Evolutionary conservation across 208 protist genomes (phyloP).

Genomic region (Entamoeba nuttalli): DNA sequence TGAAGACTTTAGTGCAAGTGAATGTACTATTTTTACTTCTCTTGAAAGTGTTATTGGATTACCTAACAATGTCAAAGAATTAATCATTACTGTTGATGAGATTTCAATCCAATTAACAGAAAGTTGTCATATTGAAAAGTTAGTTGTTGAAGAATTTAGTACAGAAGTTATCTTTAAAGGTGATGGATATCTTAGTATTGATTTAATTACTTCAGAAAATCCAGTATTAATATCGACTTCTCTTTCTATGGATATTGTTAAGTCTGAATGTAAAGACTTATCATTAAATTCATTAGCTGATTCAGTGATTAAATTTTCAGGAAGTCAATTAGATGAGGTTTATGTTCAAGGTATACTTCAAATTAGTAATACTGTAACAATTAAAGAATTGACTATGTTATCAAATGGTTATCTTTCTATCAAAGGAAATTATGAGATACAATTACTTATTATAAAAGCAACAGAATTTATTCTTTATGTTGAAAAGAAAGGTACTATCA

Average conservation of each 20-base stretch:
- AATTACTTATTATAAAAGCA: background rate
- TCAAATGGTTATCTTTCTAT: background rate
- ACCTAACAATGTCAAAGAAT: background rate
- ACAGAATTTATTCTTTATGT: background rate
- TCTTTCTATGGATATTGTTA: background rate
- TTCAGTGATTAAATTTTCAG: background rate
- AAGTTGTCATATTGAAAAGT: background rate
- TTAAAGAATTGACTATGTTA: background rate
- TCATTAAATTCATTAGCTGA: background rate
- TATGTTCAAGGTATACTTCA: background rate
- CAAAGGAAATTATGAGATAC: background rate
- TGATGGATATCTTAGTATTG: background rate
- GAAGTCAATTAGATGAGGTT: background rate
- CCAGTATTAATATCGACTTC: no score
- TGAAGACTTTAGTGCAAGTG: no score
- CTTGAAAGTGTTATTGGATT: background rate
- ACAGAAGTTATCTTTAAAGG: background rate
- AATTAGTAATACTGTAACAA: background rate
- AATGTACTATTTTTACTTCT: background rate
- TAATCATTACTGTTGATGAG: background rate
- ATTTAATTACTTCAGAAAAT: background rate
- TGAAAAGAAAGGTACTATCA: background rate
- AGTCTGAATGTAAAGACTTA: background rate
- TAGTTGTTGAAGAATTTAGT: background rate
- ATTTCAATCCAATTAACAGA: background rate